Percentiles rank a stretch among this genome's conserved stretches.
phyloP scores from a whole-genome alignment of 2,329 filamentous ascomycete species.

The Xylaria sp. region DNA sequence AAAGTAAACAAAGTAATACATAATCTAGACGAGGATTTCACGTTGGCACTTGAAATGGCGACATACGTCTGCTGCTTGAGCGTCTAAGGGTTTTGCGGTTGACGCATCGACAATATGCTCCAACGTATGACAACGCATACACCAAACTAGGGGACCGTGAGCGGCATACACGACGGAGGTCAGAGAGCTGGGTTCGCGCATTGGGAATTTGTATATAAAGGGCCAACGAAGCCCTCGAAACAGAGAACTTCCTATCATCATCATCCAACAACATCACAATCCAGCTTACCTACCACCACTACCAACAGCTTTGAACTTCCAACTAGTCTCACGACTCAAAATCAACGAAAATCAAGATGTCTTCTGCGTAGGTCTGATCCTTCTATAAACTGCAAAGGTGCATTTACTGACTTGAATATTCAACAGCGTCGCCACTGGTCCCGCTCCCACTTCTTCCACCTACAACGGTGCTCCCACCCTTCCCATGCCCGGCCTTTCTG shows the following conservation, averaged over 20 bases:
- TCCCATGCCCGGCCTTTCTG: conserved; percentile 2
- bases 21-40: conserved; percentile 35
- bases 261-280: conserved; percentile 7
- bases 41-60: conserved; percentile 36
- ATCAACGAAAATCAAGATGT: conserved; percentile 1
- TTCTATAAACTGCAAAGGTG: background rate
- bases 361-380: background rate
- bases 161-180: background rate
- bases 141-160: background rate
- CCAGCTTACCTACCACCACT: background rate
- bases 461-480: conserved; percentile 3
- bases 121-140: conserved; percentile 13
- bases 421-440: conserved; percentile 6
- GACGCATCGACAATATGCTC: conserved; percentile 6
- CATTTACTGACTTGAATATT: background rate
- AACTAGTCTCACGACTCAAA: conserved; percentile 6
- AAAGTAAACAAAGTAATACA: conserved; percentile 4
- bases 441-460: conserved; percentile 4
- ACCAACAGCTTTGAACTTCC: background rate
- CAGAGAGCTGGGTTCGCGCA: background rate
- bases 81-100: conserved; percentile 25
- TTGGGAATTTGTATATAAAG: conserved; percentile 6
- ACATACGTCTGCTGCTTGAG: conserved; percentile 38
- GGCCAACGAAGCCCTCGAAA: background rate
- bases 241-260: conserved; percentile 1